Base-by-base conservation (phyloP, 768 basidiomycete genomes). In the Rhizopogon roseolus region DNA sequence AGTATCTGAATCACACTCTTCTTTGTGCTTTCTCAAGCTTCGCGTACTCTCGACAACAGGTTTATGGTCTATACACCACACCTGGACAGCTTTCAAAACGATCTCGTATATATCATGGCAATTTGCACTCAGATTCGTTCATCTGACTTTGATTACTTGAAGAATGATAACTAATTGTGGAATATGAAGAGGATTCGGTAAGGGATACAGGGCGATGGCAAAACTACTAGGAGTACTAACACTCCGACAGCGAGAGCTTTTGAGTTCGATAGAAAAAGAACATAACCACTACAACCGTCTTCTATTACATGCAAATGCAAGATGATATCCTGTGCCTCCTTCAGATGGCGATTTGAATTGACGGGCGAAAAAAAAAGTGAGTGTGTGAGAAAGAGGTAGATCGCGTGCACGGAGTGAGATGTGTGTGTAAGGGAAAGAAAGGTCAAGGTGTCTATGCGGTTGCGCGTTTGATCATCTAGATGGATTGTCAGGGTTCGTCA, bases 401-500 rank as follows among this genome's bases (percentile, higher is more conserved):
- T 79, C 74, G 76, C 75, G 79, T 79, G 81, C 76, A 75, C 64
- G 65, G 59, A 56, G 16, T 60, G 57, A 67, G 59, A 67, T 62
- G 61, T 54, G 61, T 63, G 63, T 68, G 65, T 55, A 54, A 60
- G 68, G 62, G 64, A 67, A 68, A 64, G 64, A 67, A 68, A 64
- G 67, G 60, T 60, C 58, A 61, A 71, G 56, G 16, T 44, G 61
- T 80, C 73, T 84, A 89, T 76, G 81, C 81, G 36, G 89, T 90
- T 40, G 90, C 90, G 25, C 76, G 76, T 73, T 88, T 92, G 62
- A 90, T 81, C 84, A 87, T 86, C 90, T 92, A 50, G 55, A 19
- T 38, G 34, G 17, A 34, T 40, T 13, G 50, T 56, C 40, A 37
- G 11, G 10, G 27, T 37, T 9, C 51, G 41, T 56, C 39, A 27